Evolutionary conservation across 2,329 filamentous ascomycete species (phyloP), one percentile per base, ranked within the genome.

Genomic region (Arthrinium phaeospermum): DNA sequence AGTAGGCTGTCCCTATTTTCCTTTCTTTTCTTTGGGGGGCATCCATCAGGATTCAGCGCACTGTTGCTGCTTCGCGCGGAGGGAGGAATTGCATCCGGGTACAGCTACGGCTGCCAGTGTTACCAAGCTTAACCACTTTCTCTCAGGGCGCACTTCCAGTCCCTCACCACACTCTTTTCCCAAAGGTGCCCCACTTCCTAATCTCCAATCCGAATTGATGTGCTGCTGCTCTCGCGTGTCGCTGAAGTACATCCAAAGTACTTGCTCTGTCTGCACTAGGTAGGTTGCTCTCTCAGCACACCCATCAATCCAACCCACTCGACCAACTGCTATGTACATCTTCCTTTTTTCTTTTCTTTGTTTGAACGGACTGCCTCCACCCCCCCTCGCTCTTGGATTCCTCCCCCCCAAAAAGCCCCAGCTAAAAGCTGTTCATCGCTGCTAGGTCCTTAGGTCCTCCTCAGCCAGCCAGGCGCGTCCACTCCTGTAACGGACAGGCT

Each of bases 91-190:
- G 47, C 68, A 70, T 70, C 68, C 68, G 46, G 68, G 68, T 76
- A 77, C 76, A 72, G 73, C 45, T 57, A 72, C 72, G 69, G 69
- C 41, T 67, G 41, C 76, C 78, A 75, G 76, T 76, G 76, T 75
- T 75, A 77, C 75, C 77, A 77, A 75, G 75, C 76, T 75, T 78
- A 73, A 70, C 72, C 72, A 68, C 49, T 70, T 72, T 71, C 72
- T 77, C 76, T 73, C 75, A 76, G 75, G 75, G 71, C 71, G 69
- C 72, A 70, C 75, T 73, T 72, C 75, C 74, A 73, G 5, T 64
- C 10, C 19, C 41, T 64, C 57, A 64, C 57, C 34, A 64, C 57
- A 41, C 34, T 64, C 57, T 64, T 22, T 41, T 41, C 19, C 57
- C n/a, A 64, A 64, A 30, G 30, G 1, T 64, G 57, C 57, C 24